Evolutionary conservation across 2,329 filamentous ascomycete genomes (phyloP).

Genomic region (Thielaviopsis populi): DNA sequence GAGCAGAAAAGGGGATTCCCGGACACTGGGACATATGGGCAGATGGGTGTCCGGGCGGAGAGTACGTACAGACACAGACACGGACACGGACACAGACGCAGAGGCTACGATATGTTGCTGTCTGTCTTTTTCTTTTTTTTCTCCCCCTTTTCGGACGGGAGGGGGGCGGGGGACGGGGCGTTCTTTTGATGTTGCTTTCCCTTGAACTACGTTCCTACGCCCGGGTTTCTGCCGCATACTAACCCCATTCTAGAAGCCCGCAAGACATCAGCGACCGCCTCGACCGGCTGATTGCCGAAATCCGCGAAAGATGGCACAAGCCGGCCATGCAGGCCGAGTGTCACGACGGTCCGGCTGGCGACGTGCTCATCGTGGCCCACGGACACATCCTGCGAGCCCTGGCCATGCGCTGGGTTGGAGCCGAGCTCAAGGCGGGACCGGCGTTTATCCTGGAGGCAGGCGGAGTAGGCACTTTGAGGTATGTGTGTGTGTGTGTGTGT

Average conservation of each 20-base stretch:
- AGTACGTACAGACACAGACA: conserved; percentile 37
- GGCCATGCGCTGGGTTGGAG: conserved; percentile 71
- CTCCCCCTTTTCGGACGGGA: no score
- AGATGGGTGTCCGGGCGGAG: conserved; percentile 75
- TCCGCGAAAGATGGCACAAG: conserved; percentile 50
- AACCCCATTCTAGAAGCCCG: conserved; percentile 38
- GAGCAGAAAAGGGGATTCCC: conserved; percentile 40
- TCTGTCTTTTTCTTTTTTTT: no score
- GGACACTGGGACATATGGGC: conserved; percentile 71
- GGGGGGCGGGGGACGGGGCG: no score
- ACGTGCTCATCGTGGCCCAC: conserved; percentile 58
- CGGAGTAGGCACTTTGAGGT: conserved; percentile 70
- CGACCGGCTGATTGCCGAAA: conserved; percentile 61
- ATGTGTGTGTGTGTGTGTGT: conserved; percentile 19
- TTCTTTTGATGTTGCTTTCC: not conserved
- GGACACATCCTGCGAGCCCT: conserved; percentile 81
- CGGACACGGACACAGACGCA: no score
- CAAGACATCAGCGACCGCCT: conserved; percentile 56
- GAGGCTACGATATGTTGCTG: not conserved
- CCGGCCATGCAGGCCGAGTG: conserved; percentile 41
- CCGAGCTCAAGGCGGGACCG: conserved; percentile 58
- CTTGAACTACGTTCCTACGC: not conserved
- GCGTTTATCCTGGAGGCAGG: conserved; percentile 75
- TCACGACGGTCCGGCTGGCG: conserved; percentile 20
- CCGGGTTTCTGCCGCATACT: not conserved